Conservation (phyloP, 2,329 filamentous ascomycete species). For the Rugonectria rugulosa region DNA sequence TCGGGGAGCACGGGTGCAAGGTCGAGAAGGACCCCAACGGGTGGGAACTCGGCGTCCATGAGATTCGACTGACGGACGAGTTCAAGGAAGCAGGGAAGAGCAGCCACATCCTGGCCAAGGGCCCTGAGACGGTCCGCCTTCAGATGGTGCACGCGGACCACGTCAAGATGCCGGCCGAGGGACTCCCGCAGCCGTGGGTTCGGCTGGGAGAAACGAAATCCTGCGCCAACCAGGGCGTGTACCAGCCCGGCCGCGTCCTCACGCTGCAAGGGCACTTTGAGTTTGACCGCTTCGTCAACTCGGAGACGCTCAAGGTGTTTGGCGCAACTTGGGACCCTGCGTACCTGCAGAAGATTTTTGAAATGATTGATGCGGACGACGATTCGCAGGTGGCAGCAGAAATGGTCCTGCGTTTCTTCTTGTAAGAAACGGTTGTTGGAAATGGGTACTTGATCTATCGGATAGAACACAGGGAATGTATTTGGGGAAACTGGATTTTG, state of each 20-base stretch:
- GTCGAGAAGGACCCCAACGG: conserved; percentile 39
- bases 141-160: conserved; percentile 50
- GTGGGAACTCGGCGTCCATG: conserved; percentile 43
- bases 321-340: conserved; percentile 33
- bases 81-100: conserved; percentile 26
- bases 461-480: no score
- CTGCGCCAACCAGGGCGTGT: conserved; percentile 50
- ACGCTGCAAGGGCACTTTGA: conserved; percentile 54
- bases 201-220: conserved; percentile 36
- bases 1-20: conserved; percentile 38
- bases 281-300: conserved; percentile 51
- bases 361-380: conserved; percentile 30
- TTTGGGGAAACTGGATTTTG: no score
- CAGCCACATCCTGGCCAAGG: background rate
- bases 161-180: conserved; percentile 27
- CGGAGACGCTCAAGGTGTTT: conserved; percentile 47
- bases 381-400: conserved; percentile 28
- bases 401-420: conserved; percentile 29
- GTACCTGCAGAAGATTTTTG: conserved; percentile 9
- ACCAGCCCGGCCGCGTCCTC: conserved; percentile 46
- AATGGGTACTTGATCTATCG: background rate
- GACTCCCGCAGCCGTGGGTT: conserved; percentile 25
- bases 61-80: conserved; percentile 32
- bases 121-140: conserved; percentile 33
- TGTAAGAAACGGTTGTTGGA: background rate